A percentile compares a stretch with the other conserved stretches of the same genome.
These are phyloP conservation scores for Vitis riparia DNA, from an alignment of 164 flowering plant genomes.

Conservation along the genomic window DNA sequence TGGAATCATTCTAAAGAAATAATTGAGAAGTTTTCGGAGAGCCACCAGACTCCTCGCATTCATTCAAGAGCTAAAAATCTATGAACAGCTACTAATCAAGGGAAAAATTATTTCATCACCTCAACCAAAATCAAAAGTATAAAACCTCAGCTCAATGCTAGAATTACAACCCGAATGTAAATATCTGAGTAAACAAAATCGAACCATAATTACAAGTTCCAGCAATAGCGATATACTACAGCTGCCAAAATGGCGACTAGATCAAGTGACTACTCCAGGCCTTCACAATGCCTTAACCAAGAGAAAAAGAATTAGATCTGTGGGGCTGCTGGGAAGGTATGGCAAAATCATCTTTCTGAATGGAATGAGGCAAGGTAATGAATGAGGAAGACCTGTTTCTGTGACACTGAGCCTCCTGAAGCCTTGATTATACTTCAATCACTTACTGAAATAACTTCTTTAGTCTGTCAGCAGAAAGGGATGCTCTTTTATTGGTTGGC, in stretches of 20 bases:
- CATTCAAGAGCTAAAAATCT: too few relatives aligned
- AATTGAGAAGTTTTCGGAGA: too few relatives aligned
- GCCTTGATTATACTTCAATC: conserved; percentile 1
- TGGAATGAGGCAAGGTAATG: not conserved
- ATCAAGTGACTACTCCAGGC: not conserved
- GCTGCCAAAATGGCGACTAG: not conserved
- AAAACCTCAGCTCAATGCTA: not conserved
- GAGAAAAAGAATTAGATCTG: not conserved
- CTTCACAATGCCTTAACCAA: not conserved
- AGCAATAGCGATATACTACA: not conserved
- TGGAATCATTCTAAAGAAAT: too few relatives aligned
- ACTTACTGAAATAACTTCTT: conserved; percentile 60
- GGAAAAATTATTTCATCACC: too few relatives aligned
- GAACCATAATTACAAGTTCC: conserved; percentile 1
- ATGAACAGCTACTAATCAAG: too few relatives aligned
- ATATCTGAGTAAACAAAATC: conserved; percentile 7
- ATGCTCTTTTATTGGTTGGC: conserved; percentile 89
- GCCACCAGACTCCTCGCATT: too few relatives aligned
- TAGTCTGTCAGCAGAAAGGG: conserved; percentile 64
- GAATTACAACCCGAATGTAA: conserved; percentile 5
- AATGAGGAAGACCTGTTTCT: not conserved
- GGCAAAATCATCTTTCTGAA: conserved; percentile 3
- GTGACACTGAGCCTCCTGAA: not conserved
- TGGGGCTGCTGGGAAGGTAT: not conserved
- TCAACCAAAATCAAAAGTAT: too few relatives aligned